Percentiles rank a stretch among this genome's conserved stretches.
Conservation (phyloP, 768 basidiomycete genomes). For the Clathrus columnatus region DNA sequence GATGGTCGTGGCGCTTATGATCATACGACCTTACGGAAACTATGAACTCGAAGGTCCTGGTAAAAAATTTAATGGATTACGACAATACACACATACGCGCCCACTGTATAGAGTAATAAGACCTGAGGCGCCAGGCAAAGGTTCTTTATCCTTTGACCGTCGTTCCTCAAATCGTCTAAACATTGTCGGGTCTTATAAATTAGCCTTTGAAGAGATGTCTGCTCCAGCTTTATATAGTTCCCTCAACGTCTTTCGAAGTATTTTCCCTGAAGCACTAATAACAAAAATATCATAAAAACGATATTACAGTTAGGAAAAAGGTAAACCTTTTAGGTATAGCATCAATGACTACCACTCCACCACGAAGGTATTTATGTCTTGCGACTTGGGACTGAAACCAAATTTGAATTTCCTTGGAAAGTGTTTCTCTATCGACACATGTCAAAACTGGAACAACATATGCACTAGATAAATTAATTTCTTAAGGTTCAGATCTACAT, state of each 20-base stretch:
- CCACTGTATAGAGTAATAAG: too few species aligned
- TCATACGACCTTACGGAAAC: too few species aligned
- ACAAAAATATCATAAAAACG: not conserved
- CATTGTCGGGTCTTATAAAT: too few species aligned
- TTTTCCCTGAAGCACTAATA: conserved; percentile 73
- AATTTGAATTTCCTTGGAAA: conserved; percentile 40
- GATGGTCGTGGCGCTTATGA: too few species aligned
- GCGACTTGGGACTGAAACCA: conserved; percentile 67
- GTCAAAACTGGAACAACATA: conserved; percentile 12
- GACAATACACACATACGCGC: too few species aligned
- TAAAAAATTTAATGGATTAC: too few species aligned
- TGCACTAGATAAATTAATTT: not conserved
- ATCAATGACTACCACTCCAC: conserved; percentile 60
- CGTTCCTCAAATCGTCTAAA: too few species aligned
- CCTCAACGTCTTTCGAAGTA: conserved; percentile 68
- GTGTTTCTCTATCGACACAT: conserved; percentile 30
- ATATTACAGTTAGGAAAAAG: not conserved
- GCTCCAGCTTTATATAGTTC: too few species aligned
- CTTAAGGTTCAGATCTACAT: not conserved
- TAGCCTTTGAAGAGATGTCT: too few species aligned
- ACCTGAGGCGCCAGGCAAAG: too few species aligned
- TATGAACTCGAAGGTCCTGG: too few species aligned
- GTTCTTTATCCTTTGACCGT: too few species aligned
- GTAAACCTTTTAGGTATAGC: conserved; percentile 48
- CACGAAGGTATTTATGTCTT: conserved; percentile 69